A percentile compares a stretch with the other conserved stretches of the same genome.
These are phyloP conservation scores for Ceratobasidium sp. DNA, from an alignment of 1,284 basidiomycete genomes.

Conservation along the genomic window DNA sequence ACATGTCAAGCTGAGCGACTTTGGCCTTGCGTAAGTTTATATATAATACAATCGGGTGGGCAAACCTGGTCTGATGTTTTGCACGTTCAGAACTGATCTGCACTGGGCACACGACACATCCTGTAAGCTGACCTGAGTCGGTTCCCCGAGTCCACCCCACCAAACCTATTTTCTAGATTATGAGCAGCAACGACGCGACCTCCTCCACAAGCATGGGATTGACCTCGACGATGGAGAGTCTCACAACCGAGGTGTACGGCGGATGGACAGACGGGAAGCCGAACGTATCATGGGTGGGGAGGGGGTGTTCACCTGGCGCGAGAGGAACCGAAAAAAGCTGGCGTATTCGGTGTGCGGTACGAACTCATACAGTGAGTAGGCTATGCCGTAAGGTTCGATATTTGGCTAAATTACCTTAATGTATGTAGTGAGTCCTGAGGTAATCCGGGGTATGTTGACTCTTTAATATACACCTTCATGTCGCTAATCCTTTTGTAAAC, in stretches of 20 bases:
- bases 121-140: slow-evolving; percentile 62
- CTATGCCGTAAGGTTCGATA: neutral
- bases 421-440: slow-evolving; percentile 87
- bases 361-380: slow-evolving; percentile 87
- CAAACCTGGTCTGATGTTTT: slow-evolving; percentile 32
- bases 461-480: neutral
- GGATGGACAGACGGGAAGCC: slow-evolving; percentile 79
- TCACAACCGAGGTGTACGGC: slow-evolving; percentile 74
- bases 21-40: slow-evolving; percentile 86
- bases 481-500: neutral
- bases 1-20: slow-evolving; percentile 95
- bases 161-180: slow-evolving; percentile 75
- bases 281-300: slow-evolving; percentile 79
- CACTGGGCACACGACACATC: slow-evolving; percentile 94
- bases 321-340: slow-evolving; percentile 90
- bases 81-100: slow-evolving; percentile 72
- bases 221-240: slow-evolving; percentile 84
- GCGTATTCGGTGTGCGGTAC: slow-evolving; percentile 95
- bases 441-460: slow-evolving; percentile 70
- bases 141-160: too few species aligned
- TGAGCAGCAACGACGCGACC: slow-evolving; percentile 89
- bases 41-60: slow-evolving; percentile 16
- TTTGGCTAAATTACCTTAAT: slow-evolving; percentile 31
- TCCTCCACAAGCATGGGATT: slow-evolving; percentile 93
- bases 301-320: slow-evolving; percentile 91